Evolutionary conservation across 78 protist genomes (phyloP).

Genomic region (Dictyostelium firmibasis): DNA sequence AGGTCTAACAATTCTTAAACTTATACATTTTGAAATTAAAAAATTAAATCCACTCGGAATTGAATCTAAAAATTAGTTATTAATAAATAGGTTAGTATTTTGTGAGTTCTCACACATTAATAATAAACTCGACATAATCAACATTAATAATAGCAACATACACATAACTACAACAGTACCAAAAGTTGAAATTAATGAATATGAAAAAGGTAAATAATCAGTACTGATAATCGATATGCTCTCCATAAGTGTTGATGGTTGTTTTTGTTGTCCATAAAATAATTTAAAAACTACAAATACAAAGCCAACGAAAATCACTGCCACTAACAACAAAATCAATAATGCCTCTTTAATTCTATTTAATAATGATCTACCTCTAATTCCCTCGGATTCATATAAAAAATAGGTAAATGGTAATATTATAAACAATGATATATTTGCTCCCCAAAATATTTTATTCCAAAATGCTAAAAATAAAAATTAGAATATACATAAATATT

Average conservation of each 20-base stretch:
- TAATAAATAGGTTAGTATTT: no score
- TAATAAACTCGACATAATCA: no score
- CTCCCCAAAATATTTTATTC: constrained; percentile 78
- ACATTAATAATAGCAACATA: no score
- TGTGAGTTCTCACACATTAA: no score
- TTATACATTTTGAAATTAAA: constrained; percentile 33
- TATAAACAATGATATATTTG: constrained; percentile 69
- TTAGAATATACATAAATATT: not conserved
- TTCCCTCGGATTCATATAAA: constrained; percentile 51
- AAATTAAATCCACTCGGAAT: constrained; percentile 70
- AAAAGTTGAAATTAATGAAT: constrained; percentile 46
- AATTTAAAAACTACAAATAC: constrained; percentile 37
- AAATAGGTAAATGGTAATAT: constrained; percentile 70
- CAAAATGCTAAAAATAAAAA: constrained; percentile 30
- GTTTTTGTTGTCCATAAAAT: constrained; percentile 23
- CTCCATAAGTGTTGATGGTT: not conserved
- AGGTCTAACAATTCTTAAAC: not conserved
- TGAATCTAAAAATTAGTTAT: constrained; percentile 26
- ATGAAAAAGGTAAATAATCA: constrained; percentile 68
- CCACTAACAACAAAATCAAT: constrained; percentile 8
- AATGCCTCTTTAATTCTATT: constrained; percentile 36
- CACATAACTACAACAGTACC: constrained; percentile 57
- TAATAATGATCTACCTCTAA: constrained; percentile 29
- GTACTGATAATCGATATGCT: not conserved
- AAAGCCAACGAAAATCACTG: constrained; percentile 31